phyloP scores from a whole-genome alignment of 2,329 filamentous ascomycete genomes.

The Ilyonectria robusta region DNA sequence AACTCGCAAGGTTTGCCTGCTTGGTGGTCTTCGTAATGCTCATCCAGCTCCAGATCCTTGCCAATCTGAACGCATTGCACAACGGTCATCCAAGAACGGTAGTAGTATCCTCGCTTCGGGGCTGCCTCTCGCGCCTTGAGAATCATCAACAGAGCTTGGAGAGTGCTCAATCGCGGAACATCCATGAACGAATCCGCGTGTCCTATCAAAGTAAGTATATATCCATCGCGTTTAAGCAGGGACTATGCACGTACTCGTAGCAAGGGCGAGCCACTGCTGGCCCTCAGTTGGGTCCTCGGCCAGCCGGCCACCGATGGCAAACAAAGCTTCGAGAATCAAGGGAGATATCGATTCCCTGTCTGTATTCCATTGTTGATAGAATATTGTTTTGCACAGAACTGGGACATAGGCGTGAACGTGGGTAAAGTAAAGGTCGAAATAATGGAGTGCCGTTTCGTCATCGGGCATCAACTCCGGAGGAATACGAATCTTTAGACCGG shows the following conservation, averaged over 20 bases:
- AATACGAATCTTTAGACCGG: conserved; percentile 86
- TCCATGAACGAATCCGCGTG: conserved; percentile 97
- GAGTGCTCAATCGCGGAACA: conserved; percentile 88
- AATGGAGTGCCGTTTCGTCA: conserved; percentile 84
- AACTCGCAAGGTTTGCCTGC: conserved; percentile 79
- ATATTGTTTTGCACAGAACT: conserved; percentile 84
- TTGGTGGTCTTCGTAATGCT: conserved; percentile 86
- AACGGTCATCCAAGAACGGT: conserved; percentile 96
- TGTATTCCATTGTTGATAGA: conserved; percentile 92
- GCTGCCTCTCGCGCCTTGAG: conserved; percentile 93
- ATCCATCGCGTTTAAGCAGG: neutral
- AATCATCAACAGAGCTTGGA: conserved; percentile 89
- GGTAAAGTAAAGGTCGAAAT: conserved; percentile 91
- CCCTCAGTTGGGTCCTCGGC: conserved; percentile 88
- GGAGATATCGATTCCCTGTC: conserved; percentile 90
- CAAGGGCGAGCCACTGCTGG: conserved; percentile 93
- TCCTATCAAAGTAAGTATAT: conserved; percentile 64
- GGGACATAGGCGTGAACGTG: conserved; percentile 95
- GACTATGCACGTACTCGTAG: conserved; percentile 73
- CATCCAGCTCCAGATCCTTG: conserved; percentile 90
- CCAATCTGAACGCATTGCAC: conserved; percentile 94
- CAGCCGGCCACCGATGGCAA: conserved; percentile 88
- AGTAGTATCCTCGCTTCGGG: conserved; percentile 95
- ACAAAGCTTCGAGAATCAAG: conserved; percentile 88
- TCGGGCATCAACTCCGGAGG: conserved; percentile 94